Base-by-base conservation (phyloP, 176 grass and related monocot species). In the Juncus effusus region DNA sequence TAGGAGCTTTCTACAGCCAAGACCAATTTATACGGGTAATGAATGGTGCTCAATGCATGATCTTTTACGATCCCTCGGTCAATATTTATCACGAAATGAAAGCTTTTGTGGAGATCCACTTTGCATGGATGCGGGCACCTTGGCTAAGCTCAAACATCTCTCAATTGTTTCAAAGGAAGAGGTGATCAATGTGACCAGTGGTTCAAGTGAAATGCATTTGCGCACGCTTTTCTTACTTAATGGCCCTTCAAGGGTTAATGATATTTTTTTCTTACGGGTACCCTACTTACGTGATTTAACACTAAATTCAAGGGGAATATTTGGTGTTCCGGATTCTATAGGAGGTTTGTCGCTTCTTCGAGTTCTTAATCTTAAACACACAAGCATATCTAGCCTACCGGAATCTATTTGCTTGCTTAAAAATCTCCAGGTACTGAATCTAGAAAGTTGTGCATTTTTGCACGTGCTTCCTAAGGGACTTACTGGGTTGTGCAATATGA, bases 1-100 rank as follows among this genome's bases (percentile, higher is more conserved):
- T 2, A 16, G 77, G 38, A 78, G 82, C 7, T 61, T 91, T 0
- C 40, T 91, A 0, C 83, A 81, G 54, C 10, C 51, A 5, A 28
- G 56, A 4, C 0, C 0, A 3, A 0, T 0, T 0, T 3, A 1
- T 42, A 0, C 44, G 36, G 3, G 60, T 7, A 36, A 42, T 0
- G 0, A 0, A 8, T 0, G 0, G 0, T 70, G 72, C 19, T 62
- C 1, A 14, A 74, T 83, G 54, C 72, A 83, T 73, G 66, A 83
- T 3, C 60, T 83, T 2, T n/a, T 83, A 69, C 60, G 62, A 58
- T 55, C 69, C 1, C 62, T 90, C 52, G 75, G 61, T 13, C 15
- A 9, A 0, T n/a, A 64, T 65, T 70, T 90, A 39, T 70, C 67
- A 11, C 7, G 2, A 39, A 65, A 67, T 5, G 72, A 86, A 11